These are phyloP conservation scores for Salix suchowensis DNA, from an alignment of 345 rosid species.

Conservation along the genomic window DNA sequence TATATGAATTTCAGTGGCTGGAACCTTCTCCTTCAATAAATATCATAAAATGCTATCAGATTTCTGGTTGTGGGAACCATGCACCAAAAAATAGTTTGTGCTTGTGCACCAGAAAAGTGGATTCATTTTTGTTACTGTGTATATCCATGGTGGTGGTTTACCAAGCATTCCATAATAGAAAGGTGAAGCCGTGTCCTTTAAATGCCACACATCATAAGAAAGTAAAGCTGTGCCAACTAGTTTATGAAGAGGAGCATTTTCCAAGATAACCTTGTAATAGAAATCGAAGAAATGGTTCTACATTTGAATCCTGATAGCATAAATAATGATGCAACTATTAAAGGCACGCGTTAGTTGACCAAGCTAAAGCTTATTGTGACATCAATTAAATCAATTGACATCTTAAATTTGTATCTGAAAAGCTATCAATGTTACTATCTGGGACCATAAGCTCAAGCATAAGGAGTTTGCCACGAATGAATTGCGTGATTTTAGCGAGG, in stretches of 20 bases:
- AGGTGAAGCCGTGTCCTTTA: neutral
- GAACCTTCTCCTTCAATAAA: constrained; percentile 53
- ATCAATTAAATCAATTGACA: neutral
- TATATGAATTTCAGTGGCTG: constrained; percentile 34
- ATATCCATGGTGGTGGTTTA: neutral
- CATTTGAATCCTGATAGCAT: neutral
- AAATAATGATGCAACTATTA: neutral
- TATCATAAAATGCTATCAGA: constrained; percentile 1
- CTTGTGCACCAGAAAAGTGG: neutral
- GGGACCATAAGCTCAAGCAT: neutral
- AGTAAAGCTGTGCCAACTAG: neutral
- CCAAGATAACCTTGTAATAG: neutral
- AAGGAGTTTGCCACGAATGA: constrained; percentile 2
- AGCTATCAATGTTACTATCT: neutral
- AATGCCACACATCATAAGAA: neutral
- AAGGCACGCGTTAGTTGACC: neutral
- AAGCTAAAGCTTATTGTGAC: neutral
- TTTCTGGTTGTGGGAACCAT: neutral
- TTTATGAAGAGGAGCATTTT: neutral
- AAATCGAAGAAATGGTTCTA: neutral
- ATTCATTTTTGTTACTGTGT: neutral
- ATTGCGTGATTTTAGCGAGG: neutral
- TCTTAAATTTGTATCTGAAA: neutral
- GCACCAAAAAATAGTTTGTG: neutral
- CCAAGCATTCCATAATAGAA: neutral